A percentile compares a stretch with the other conserved stretches of the same genome.
These are phyloP conservation scores for Aspergillus novofumigatus DNA, from an alignment of 2,329 filamentous ascomycete species.

Conservation along the genomic window DNA sequence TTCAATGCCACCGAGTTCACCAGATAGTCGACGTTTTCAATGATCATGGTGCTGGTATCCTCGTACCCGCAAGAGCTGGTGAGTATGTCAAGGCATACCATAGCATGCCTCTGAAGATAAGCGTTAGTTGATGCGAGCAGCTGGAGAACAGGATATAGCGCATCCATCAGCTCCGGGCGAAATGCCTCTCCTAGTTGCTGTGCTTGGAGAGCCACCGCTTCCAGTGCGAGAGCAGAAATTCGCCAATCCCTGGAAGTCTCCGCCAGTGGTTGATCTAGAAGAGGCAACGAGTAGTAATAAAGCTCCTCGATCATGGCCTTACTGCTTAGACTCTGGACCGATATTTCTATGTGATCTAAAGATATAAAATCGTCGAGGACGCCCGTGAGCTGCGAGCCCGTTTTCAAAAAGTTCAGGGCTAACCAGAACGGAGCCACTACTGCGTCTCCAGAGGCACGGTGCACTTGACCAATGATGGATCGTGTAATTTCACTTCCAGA, in stretches of 20 bases:
- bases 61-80: slow-evolving; percentile 69
- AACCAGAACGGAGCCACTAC: slow-evolving; percentile 77
- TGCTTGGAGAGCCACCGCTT: slow-evolving; percentile 74
- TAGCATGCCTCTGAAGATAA: slow-evolving; percentile 72
- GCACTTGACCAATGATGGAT: slow-evolving; percentile 62
- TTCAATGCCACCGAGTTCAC: slow-evolving; percentile 87
- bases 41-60: slow-evolving; percentile 71
- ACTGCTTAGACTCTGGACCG: slow-evolving; percentile 21
- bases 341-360: slow-evolving; percentile 40
- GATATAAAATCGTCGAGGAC: slow-evolving; percentile 65
- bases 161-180: slow-evolving; percentile 80
- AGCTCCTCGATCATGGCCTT: slow-evolving; percentile 41
- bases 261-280: slow-evolving; percentile 35
- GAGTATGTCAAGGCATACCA: slow-evolving; percentile 77
- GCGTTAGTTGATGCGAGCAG: slow-evolving; percentile 69
- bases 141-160: slow-evolving; percentile 88
- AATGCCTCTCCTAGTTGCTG: slow-evolving; percentile 64
- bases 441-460: slow-evolving; percentile 53
- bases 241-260: slow-evolving; percentile 60
- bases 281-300: slow-evolving; percentile 40
- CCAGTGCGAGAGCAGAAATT: slow-evolving; percentile 72
- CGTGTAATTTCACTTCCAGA: slow-evolving; percentile 51
- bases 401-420: slow-evolving; percentile 65
- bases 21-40: slow-evolving; percentile 93
- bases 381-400: slow-evolving; percentile 48